Percentiles rank a stretch among this genome's conserved stretches.
phyloP scores from a whole-genome alignment of 441 rosid genomes.

The Breynia disticha region DNA sequence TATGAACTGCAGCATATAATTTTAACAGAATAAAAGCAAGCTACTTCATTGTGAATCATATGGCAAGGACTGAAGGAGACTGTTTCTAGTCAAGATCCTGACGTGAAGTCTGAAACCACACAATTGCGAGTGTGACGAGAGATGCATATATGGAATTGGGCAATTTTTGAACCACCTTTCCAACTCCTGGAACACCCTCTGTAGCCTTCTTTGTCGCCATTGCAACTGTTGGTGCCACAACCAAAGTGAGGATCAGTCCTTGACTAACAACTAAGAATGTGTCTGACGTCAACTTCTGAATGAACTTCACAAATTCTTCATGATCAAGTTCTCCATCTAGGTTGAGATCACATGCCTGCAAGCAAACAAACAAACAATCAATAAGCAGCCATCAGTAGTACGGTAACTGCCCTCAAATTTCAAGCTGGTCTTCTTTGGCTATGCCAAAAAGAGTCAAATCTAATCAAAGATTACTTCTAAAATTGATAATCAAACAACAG shows the following conservation, averaged over 20 bases:
- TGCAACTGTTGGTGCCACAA: slow-evolving; percentile 84
- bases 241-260: slow-evolving; percentile 62
- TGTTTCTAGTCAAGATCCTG: slow-evolving; percentile 21
- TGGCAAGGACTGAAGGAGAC: neutral
- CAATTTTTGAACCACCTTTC: slow-evolving; percentile 66
- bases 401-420: no score
- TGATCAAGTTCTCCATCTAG: slow-evolving; percentile 63
- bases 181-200: slow-evolving; percentile 78
- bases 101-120: slow-evolving; percentile 43
- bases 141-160: slow-evolving; percentile 79
- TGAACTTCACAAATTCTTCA: slow-evolving; percentile 70
- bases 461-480: no score
- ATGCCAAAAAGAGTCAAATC: no score
- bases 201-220: slow-evolving; percentile 74
- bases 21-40: neutral
- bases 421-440: no score
- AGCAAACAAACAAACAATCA: neutral
- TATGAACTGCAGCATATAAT: neutral
- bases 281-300: slow-evolving; percentile 47
- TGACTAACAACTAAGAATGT: slow-evolving; percentile 58
- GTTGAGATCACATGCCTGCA: slow-evolving; percentile 63
- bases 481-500: no score
- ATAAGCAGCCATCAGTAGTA: neutral
- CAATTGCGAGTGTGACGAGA: slow-evolving; percentile 64
- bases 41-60: neutral